Evolutionary conservation across 208 protist genomes (phyloP), one percentile per base, ranked within the genome.

Genomic region (Naegleria gruberi): DNA sequence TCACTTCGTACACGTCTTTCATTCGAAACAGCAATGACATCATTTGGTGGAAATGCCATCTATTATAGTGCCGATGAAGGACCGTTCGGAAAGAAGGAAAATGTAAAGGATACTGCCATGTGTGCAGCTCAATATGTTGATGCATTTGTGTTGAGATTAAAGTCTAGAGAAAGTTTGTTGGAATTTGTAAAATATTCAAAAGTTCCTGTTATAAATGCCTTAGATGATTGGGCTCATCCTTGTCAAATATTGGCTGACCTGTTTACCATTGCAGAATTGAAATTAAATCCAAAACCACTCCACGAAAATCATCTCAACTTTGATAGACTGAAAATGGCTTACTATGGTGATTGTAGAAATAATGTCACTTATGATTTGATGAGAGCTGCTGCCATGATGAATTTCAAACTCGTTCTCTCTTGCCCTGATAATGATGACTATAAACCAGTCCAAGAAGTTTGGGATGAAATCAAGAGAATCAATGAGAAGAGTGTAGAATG

Each of bases 331-430:
- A 95, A 92, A 41, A 85, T 97, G 57, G 43, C 90, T 42, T 96
- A 96, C 47, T 95, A 89, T 84, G 95, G 95, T 34, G 95, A 96
- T 91, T 82, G 73, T n/a, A 51, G 40, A 5, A 96, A 96, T 86
- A 96, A 96, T 86, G 95, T 96, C 23, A 96, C 95, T 30, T 96
- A 96, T 83, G 95, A 97, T 85, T 12, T 96, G 19, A 96, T 96
- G 95, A 55, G 95, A 37, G 74, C 82, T 23, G n/a, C 23, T 44
- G 92, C 92, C 23, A 12, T 94, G 1, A 89, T 96, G 23, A 95
- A 95, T 43, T 90, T 96, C 40, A 83, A 96, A 23, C 87, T 92
- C 19, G 10, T 23, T 30, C 92, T 96, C 87, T 86, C 89, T 46
- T 90, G 94, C 43, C 94, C 94, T 73, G 74, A 89, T 23, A 55